Evolutionary conservation across 441 rosid species (phyloP), one percentile per base, ranked within the genome.

Genomic region (Brassica hybrid): DNA sequence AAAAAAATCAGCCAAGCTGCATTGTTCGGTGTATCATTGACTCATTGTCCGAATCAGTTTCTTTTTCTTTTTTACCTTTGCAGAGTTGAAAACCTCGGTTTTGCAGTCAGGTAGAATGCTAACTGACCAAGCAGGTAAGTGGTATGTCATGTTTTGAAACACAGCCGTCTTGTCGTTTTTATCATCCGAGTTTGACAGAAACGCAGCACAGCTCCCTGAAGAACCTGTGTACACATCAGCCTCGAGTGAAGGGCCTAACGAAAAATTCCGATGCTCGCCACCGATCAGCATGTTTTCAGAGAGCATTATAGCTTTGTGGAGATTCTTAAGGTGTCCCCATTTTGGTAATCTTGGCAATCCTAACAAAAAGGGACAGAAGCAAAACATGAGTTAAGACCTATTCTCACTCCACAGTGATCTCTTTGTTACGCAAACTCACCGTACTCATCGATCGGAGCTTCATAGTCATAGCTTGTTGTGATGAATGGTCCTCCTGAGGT

Each of bases 21-120:
- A 27, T 5, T 27, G 5, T 27, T 27, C 30, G 30, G 30, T 27
- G 30, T 27, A 0, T 27, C 30, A 27, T 27, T 27, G 30, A 27
- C 1, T 27, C 5, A 12, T 58, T 61, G 21, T 61, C 77, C 1
- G 14, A 45, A 8, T 45, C 69, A 66, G 34, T n/a, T 57, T 62
- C 52, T 11, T 34, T 34, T 3, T n/a, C 30, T 27, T 4, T 27
- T 57, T 69, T 80, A 96, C 99, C 97, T 90, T 89, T 57, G 99
- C 99, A 3, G 97, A 85, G 89, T 96, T 96, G 79, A 82, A 92
- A 52, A 84, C 86, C 32, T 70, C 97, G 63, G 86, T 89, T 85
- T 89, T 91, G 91, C 99, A 94, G 84, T 96, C 97, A 17, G 97
- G 97, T 34, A 96, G 86, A 80, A 96, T 91, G 86, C 98, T 96